phyloP scores from a whole-genome alignment of 129 eudicot genomes.

The Solidago caesia region DNA sequence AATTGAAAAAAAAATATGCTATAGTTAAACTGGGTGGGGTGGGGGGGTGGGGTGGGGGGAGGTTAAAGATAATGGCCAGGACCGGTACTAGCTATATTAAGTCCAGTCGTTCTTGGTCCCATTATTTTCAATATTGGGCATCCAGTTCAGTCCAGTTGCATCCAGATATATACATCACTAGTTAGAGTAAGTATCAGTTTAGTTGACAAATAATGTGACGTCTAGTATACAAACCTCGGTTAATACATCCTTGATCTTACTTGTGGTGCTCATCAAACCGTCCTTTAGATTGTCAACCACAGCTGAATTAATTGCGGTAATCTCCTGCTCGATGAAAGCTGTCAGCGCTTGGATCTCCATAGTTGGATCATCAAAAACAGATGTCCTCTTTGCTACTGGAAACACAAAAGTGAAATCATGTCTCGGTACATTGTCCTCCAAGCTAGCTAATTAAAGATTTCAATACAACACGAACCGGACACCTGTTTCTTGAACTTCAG shows the following conservation, averaged over 20 bases:
- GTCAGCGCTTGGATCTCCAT: slow-evolving; percentile 15
- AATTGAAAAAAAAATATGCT: background rate
- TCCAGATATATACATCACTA: too few relatives aligned
- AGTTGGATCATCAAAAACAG: slow-evolving; percentile 12
- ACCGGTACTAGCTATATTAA: background rate
- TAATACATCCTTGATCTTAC: slow-evolving; percentile 90
- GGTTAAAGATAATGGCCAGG: background rate
- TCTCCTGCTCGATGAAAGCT: slow-evolving; percentile 14
- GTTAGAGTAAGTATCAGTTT: background rate
- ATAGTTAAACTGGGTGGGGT: background rate
- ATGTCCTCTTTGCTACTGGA: slow-evolving; percentile 15
- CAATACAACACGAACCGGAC: background rate
- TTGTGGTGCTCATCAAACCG: slow-evolving; percentile 85
- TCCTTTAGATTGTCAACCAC: slow-evolving; percentile 80
- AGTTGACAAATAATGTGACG: background rate
- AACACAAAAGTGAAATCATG: background rate
- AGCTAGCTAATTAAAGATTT: background rate
- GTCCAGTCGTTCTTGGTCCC: background rate
- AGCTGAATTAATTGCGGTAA: slow-evolving; percentile 14
- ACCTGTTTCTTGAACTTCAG: background rate
- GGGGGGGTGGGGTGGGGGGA: too few relatives aligned
- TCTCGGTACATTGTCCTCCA: background rate
- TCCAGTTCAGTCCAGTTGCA: too few relatives aligned
- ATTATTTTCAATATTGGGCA: too few relatives aligned
- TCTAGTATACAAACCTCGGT: slow-evolving; percentile 60